These are phyloP conservation scores for Mallotus nudiflorus DNA, from an alignment of 345 rosid genomes.

Conservation along the genomic window DNA sequence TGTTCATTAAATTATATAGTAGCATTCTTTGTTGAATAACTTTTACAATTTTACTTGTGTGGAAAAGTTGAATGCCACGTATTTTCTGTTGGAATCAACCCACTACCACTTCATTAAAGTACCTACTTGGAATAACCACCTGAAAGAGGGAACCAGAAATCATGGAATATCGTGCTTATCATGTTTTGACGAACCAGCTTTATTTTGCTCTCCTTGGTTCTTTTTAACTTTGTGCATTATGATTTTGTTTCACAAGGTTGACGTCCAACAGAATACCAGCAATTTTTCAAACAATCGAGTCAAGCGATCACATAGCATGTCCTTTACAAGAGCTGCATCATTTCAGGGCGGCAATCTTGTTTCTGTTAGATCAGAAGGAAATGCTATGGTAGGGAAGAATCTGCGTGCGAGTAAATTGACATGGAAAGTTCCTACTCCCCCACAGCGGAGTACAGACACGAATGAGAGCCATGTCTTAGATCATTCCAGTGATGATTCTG, in stretches of 20 bases:
- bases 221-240: conserved; percentile 2
- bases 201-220: conserved; percentile 2
- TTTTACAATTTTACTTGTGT: background rate
- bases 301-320: conserved; percentile 44
- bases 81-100: background rate
- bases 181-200: background rate
- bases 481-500: conserved; percentile 64
- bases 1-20: background rate
- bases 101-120: background rate
- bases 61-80: background rate
- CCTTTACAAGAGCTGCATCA: conserved; percentile 39
- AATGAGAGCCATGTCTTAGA: conserved; percentile 16
- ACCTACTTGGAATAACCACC: background rate
- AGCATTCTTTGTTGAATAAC: background rate
- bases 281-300: conserved; percentile 38
- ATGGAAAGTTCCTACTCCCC: conserved; percentile 11
- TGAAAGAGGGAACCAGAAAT: background rate
- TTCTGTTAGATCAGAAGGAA: conserved; percentile 60
- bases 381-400: conserved; percentile 36
- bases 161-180: background rate
- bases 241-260: conserved; percentile 43
- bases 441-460: conserved; percentile 15
- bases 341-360: conserved; percentile 27
- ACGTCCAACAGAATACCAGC: conserved; percentile 31
- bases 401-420: conserved; percentile 24